Evolutionary conservation across 2,329 filamentous ascomycete species (phyloP), one percentile per base, ranked within the genome.

Genomic region (Bimuria novae-zelandiae): DNA sequence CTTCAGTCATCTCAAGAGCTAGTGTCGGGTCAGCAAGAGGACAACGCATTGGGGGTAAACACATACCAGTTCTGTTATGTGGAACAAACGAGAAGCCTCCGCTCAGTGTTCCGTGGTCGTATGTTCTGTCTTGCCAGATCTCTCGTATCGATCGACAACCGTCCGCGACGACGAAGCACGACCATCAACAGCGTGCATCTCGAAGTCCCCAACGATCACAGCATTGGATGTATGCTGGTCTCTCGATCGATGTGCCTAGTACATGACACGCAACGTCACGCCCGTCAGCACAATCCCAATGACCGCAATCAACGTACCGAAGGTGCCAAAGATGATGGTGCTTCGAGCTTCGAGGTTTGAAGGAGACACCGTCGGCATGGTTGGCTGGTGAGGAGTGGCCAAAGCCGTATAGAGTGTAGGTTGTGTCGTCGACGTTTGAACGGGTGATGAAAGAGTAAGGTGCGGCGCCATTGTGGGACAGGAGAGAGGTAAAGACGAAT

Each of bases 281-380:
- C 30, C 33, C 17, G 41, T 27, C 17, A 52, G 11, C 14, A 52
- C 7, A 14, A 47, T 30, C 1, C 41, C 42, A 19, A 52, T 25
- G 7, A 17, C 35, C 3, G 41, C 42, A 17, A 52, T 25, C 22
- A 40, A 40, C 2, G 42, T 46, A 5, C 41, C 33, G 27, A 52
- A 33, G 17, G 37, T 32, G 21, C 49, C 49, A 21, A 52, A 52
- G 33, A 52, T 32, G 23, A 52, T 46, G 16, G 49, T 45, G 14
- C 23, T 52, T 16, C 35, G 49, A 5, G 36, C 23, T 41, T 52
- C 17, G 21, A 32, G 23, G 42, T 52, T 42, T 5, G 49, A n/a
- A 11, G n/a, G 16, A 16, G 22, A 17, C 12, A 45, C 8, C 11
- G 40, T 42, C 7, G 40, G 40, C 16, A 2, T 11, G n/a, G 17